Conservation (phyloP, 306 rosid genomes). For the Datisca glomerata region DNA sequence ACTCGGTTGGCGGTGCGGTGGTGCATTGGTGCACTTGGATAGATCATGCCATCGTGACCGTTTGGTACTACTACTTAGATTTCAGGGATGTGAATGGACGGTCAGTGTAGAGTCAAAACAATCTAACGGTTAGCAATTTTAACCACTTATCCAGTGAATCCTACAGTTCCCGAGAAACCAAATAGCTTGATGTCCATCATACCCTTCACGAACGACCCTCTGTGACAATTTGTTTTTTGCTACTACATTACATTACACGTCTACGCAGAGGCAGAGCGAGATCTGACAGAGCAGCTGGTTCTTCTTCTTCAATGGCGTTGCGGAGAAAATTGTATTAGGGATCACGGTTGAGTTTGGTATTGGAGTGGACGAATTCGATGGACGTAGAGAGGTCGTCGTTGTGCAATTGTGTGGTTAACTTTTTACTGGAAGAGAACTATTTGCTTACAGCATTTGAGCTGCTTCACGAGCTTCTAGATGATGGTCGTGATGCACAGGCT, state of each 20-base stretch:
- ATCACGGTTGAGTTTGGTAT: constrained; percentile 17
- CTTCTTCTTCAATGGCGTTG: constrained; percentile 30
- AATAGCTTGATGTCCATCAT: not conserved
- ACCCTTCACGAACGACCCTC: not conserved
- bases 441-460: constrained; percentile 89
- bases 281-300: constrained; percentile 15
- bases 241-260: no score
- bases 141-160: no score
- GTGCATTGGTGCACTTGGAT: no score
- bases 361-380: constrained; percentile 24
- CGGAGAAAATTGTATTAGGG: constrained; percentile 19
- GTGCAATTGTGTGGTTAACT: constrained; percentile 97
- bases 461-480: constrained; percentile 97
- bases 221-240: no score
- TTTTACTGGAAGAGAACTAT: constrained; percentile 87
- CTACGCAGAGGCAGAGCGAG: constrained; percentile 24
- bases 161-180: no score
- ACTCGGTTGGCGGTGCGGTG: no score
- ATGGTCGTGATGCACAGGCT: constrained; percentile 77
- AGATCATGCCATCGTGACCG: not conserved
- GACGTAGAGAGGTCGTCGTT: constrained; percentile 89
- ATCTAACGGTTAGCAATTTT: no score
- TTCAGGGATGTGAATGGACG: no score
- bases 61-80: not conserved
- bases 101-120: no score